Evolutionary conservation across 2,329 filamentous ascomycete genomes (phyloP).

Genomic region (Cladosporium sphaerospermum): DNA sequence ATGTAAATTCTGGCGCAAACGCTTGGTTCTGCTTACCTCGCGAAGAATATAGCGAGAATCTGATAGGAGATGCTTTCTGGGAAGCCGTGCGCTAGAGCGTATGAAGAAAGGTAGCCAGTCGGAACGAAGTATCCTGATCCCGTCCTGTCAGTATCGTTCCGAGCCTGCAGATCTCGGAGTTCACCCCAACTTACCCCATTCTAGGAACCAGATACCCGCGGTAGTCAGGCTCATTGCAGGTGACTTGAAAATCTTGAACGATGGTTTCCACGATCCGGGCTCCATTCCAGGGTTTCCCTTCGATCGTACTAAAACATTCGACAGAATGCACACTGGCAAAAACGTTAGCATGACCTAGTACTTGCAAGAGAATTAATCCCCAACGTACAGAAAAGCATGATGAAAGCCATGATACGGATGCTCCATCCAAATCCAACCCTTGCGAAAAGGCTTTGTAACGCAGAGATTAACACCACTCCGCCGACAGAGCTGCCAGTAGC

Average conservation of each 20-base stretch:
- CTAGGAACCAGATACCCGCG: neutral
- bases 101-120: neutral
- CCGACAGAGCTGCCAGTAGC: neutral
- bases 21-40: neutral
- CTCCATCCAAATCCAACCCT: neutral
- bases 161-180: neutral
- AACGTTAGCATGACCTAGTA: no score
- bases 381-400: neutral
- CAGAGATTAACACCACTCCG: neutral
- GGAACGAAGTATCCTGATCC: neutral
- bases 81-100: neutral
- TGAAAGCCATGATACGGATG: neutral
- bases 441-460: neutral
- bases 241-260: neutral
- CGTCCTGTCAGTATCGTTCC: neutral
- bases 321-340: neutral
- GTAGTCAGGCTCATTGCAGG: neutral
- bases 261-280: neutral
- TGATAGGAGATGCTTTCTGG: neutral
- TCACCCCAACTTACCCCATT: neutral
- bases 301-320: neutral
- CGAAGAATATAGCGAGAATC: neutral
- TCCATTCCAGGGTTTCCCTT: neutral
- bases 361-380: no score
- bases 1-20: neutral